phyloP scores from a whole-genome alignment of 2,329 filamentous ascomycete genomes.

The Fusarium torulosum region DNA sequence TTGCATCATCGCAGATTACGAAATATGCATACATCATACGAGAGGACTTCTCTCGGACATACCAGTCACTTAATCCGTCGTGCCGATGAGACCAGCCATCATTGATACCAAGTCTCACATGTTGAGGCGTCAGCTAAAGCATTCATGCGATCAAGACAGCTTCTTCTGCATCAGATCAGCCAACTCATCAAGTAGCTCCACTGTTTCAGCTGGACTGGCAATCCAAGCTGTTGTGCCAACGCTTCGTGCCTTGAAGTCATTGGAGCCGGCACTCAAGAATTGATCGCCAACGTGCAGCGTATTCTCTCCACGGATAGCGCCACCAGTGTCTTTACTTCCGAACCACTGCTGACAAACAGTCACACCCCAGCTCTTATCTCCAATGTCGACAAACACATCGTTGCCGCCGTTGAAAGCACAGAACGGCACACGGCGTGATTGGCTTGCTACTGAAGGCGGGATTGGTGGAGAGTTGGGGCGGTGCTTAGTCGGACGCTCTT shows the following conservation, averaged over 20 bases:
- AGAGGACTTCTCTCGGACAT: neutral
- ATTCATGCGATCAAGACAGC: constrained; percentile 39
- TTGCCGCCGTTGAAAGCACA: constrained; percentile 98
- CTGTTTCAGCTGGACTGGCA: constrained; percentile 90
- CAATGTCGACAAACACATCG: constrained; percentile 98
- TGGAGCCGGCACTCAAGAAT: constrained; percentile 93
- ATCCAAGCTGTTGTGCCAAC: constrained; percentile 98
- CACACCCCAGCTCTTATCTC: constrained; percentile 97
- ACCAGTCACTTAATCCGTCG: neutral
- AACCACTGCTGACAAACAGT: constrained; percentile 93
- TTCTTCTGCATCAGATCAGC: constrained; percentile 63
- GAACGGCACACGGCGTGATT: constrained; percentile 75
- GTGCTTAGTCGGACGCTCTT: constrained; percentile 47
- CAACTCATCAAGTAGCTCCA: constrained; percentile 88
- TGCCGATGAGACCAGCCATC: neutral
- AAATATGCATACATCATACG: too few species aligned
- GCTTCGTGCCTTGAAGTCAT: constrained; percentile 94
- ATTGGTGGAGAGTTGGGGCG: constrained; percentile 36
- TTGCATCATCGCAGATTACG: too few species aligned
- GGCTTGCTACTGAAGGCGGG: constrained; percentile 26
- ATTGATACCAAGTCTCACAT: neutral
- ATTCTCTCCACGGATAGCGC: constrained; percentile 74
- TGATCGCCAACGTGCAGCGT: constrained; percentile 97
- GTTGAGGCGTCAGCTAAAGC: neutral
- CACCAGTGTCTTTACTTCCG: constrained; percentile 60